A percentile compares a stretch with the other conserved stretches of the same genome.
phyloP scores from a whole-genome alignment of 352 stramenopile genomes.

The Paralagenidium karlingii region DNA sequence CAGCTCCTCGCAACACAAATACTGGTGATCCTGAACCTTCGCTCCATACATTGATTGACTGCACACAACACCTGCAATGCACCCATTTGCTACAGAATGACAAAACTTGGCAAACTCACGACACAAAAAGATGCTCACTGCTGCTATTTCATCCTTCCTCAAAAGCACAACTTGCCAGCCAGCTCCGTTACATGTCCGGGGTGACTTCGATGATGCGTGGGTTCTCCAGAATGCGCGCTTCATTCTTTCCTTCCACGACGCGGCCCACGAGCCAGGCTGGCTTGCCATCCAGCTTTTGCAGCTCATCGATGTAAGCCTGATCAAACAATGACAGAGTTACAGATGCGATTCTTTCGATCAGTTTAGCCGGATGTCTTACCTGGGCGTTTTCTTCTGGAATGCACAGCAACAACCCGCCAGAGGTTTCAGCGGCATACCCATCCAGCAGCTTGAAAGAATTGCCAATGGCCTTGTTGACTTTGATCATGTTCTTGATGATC shows the following conservation, averaged over 20 bases:
- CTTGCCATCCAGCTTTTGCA: conserved; percentile 80
- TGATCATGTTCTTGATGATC: conserved; percentile 82
- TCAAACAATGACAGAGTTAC: neutral
- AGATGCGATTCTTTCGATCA: neutral
- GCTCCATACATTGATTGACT: too few species aligned
- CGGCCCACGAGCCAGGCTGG: conserved; percentile 89
- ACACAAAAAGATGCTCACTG: too few species aligned
- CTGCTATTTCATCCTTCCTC: too few species aligned
- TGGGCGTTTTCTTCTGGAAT: conserved; percentile 76
- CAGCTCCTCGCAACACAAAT: too few species aligned
- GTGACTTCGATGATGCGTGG: conserved; percentile 44
- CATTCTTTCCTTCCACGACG: conserved; percentile 63
- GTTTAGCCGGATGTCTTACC: neutral
- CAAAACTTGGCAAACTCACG: too few species aligned
- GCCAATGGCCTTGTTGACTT: conserved; percentile 79
- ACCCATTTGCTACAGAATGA: too few species aligned
- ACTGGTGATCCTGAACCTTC: too few species aligned
- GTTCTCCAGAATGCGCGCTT: conserved; percentile 39
- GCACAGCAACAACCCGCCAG: conserved; percentile 87
- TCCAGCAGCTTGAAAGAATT: conserved; percentile 89
- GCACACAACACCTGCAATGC: too few species aligned
- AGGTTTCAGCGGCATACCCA: conserved; percentile 91
- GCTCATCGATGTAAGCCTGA: conserved; percentile 80
- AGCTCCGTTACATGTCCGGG: conserved; percentile 19
- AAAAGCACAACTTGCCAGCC: too few species aligned